These are phyloP conservation scores for Mycosarcoma maydis DNA, from an alignment of 1,284 basidiomycete genomes.

Conservation along the genomic window DNA sequence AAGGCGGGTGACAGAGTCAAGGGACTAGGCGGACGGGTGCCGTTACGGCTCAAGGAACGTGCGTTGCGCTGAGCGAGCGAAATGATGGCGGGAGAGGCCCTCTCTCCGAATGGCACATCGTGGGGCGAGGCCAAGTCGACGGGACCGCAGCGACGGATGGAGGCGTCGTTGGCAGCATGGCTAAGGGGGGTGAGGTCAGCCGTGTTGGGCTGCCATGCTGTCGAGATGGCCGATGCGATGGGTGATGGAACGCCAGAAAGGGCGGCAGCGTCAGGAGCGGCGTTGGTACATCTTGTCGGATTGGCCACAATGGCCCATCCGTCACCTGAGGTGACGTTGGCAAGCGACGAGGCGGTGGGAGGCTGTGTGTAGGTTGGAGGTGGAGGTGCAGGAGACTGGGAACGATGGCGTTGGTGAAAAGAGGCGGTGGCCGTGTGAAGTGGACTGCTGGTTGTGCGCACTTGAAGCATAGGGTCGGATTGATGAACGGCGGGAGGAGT, in stretches of 20 bases:
- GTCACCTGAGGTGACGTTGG: slow-evolving; percentile 32
- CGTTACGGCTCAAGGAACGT: slow-evolving; percentile 26
- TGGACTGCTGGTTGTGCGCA: slow-evolving; percentile 23
- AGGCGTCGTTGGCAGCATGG: slow-evolving; percentile 25
- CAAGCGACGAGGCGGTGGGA: slow-evolving; percentile 22
- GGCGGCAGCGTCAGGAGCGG: neutral
- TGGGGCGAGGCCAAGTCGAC: slow-evolving; percentile 20
- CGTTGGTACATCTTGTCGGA: slow-evolving; percentile 1
- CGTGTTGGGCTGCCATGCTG: slow-evolving; percentile 12
- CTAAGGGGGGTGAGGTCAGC: slow-evolving; percentile 15
- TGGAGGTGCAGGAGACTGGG: slow-evolving; percentile 22
- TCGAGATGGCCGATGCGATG: neutral
- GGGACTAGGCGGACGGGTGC: slow-evolving; percentile 25
- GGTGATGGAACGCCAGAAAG: neutral
- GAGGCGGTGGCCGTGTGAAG: slow-evolving; percentile 16
- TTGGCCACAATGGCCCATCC: slow-evolving; percentile 43
- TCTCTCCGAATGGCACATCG: slow-evolving; percentile 45
- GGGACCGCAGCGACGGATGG: slow-evolving; percentile 35
- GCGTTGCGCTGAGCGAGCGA: slow-evolving; percentile 33
- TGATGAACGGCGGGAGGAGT: slow-evolving; percentile 30
- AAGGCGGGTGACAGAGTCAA: slow-evolving; percentile 21
- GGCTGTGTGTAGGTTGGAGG: slow-evolving; percentile 33
- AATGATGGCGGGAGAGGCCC: slow-evolving; percentile 45
- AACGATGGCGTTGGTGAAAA: slow-evolving; percentile 9
- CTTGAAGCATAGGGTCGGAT: slow-evolving; percentile 38